phyloP scores from a whole-genome alignment of 805 yeast species.

The Scheffersomyces ergatensis region DNA sequence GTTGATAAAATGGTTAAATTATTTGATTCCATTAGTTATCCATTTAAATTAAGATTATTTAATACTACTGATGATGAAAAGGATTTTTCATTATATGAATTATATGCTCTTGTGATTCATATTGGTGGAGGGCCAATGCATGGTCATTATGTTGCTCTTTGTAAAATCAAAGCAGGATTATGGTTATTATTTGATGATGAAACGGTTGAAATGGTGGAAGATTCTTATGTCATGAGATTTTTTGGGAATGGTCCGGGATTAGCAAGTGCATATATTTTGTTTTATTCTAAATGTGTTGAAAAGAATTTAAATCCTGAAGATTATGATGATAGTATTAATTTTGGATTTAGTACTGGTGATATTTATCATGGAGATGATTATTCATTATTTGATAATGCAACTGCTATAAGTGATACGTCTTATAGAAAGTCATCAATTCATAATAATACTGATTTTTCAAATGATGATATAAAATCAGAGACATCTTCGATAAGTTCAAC shows the following conservation, averaged over 20 bases:
- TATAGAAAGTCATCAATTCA: neutral
- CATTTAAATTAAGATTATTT: conserved; percentile 66
- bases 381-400: conserved; percentile 5
- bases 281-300: conserved; percentile 51
- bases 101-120: conserved; percentile 86
- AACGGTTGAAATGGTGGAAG: conserved; percentile 85
- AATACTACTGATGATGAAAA: conserved; percentile 59
- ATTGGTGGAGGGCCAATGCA: conserved; percentile 98
- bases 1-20: conserved; percentile 79
- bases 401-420: neutral
- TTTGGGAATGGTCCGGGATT: conserved; percentile 86
- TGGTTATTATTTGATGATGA: conserved; percentile 97
- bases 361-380: conserved; percentile 34
- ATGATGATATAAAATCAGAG: conserved; percentile 4
- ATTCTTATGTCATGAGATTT: conserved; percentile 75
- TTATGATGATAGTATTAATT: conserved; percentile 23
- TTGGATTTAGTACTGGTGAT: conserved; percentile 30
- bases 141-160: conserved; percentile 90
- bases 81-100: conserved; percentile 57
- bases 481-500: conserved; percentile 11
- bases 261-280: conserved; percentile 88
- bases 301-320: conserved; percentile 42
- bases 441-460: conserved; percentile 3
- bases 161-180: conserved; percentile 73
- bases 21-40: conserved; percentile 81